These are phyloP conservation scores for Taiwanofungus camphoratus DNA, from an alignment of 1,284 basidiomycete species.

Conservation along the genomic window DNA sequence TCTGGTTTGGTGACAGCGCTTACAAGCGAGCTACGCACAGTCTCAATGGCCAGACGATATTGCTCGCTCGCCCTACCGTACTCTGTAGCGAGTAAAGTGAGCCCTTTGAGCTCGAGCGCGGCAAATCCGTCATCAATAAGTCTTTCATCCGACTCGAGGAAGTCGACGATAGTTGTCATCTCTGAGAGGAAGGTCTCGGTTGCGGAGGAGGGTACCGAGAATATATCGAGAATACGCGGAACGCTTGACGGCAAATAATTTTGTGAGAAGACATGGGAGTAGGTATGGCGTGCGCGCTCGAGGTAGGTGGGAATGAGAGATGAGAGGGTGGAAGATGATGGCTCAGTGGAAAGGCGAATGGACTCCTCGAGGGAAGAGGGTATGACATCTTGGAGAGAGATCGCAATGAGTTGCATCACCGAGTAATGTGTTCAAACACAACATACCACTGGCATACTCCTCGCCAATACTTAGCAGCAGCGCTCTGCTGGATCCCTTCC, in stretches of 20 bases:
- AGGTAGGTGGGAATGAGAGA: slow-evolving; percentile 50
- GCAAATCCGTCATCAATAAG: slow-evolving; percentile 45
- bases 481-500: slow-evolving; percentile 43
- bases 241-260: slow-evolving; percentile 22
- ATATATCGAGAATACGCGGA: slow-evolving; percentile 36
- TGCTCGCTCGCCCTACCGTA: slow-evolving; percentile 49
- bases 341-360: slow-evolving; percentile 33
- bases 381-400: slow-evolving; percentile 37
- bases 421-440: background rate
- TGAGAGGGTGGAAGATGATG: slow-evolving; percentile 34
- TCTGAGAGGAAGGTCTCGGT: slow-evolving; percentile 36
- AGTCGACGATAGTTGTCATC: slow-evolving; percentile 41
- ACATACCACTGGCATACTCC: slow-evolving; percentile 50
- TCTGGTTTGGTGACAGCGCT: slow-evolving; percentile 32
- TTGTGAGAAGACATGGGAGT: slow-evolving; percentile 43
- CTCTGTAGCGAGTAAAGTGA: slow-evolving; percentile 40
- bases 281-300: slow-evolving; percentile 51
- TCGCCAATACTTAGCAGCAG: slow-evolving; percentile 55
- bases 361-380: slow-evolving; percentile 41
- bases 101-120: slow-evolving; percentile 50
- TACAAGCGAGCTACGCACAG: slow-evolving; percentile 40
- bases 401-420: slow-evolving; percentile 5
- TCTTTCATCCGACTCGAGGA: slow-evolving; percentile 42
- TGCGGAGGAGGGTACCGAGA: slow-evolving; percentile 33
- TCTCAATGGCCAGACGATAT: slow-evolving; percentile 41